Base-by-base conservation (phyloP, 148 eudicot genomes). In the Dysphania ambrosioides region DNA sequence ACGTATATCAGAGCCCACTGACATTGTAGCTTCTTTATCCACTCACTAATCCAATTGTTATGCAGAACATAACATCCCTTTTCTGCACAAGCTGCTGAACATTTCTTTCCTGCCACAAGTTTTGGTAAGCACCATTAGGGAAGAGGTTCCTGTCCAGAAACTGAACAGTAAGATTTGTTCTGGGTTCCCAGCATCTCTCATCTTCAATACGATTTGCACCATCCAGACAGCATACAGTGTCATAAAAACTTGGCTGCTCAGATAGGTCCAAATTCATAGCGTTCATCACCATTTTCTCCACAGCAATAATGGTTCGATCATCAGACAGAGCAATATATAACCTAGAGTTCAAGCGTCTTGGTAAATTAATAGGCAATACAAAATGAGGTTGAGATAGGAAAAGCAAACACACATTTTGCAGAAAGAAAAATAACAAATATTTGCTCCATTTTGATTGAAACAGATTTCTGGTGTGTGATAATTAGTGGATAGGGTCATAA, bases 201-300 rank as follows among this genome's bases (percentile, higher is more conserved):
- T 81, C 72, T 57, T 93, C 94, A 79, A 90, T 75, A 75, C 93
- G 91, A 57, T 88, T 71, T 30, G 76, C 82, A 34, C 99, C 97
- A 78, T 87, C 84, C 77, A 85, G 88, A 27, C 96, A 97, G 76
- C 97, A 95, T 78, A 95, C 73, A 15, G 87, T 87, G 79, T 92
- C 96, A 13, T 92, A 92, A 75, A 95, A 92, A 77, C 97, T 92
- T 53, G 97, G 97, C 75, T 95, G 96, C 79, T 95, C 99, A 23
- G 99, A 92, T 44, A 95, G 83, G 70, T 90, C 84, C 69, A 97
- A 90, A 23, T 75, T 75, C 66, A 86, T 79, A 34, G 98, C 98
- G 73, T 95, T 97, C 75, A 80, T 87, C 84, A 95, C 99, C 40
- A 92, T 93, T 83, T 87, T 92, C 69, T 86, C 89, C 82, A 95